A percentile compares a stretch with the other conserved stretches of the same genome.
phyloP scores from a whole-genome alignment of 169 alveolate genomes.

The Eimeria praecox region DNA sequence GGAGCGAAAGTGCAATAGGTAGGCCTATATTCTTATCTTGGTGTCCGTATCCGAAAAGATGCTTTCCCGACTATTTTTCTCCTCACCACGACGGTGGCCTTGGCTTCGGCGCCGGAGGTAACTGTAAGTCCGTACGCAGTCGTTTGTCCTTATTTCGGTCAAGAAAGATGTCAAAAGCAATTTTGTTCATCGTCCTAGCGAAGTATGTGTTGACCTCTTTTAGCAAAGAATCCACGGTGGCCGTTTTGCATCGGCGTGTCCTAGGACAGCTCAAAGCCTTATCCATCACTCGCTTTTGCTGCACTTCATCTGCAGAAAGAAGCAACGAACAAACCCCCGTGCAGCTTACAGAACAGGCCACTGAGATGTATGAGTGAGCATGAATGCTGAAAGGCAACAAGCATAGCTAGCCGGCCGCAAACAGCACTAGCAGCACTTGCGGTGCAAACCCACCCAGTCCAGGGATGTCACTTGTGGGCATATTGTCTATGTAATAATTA shows the following conservation, averaged over 20 bases:
- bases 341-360: neutral
- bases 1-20: too few relatives aligned
- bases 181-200: conserved; percentile 95
- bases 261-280: conserved; percentile 80
- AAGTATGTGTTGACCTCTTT: conserved; percentile 92
- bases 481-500: conserved; percentile 93
- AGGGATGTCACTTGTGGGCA: conserved; percentile 94
- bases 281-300: conserved; percentile 88
- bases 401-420: neutral
- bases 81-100: conserved; percentile 50
- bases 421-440: neutral
- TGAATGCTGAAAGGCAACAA: neutral
- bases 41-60: neutral
- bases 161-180: conserved; percentile 92
- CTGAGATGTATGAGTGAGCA: neutral
- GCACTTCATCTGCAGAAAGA: conserved; percentile 87
- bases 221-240: conserved; percentile 88
- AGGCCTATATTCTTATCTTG: neutral
- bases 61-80: neutral
- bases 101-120: conserved; percentile 87
- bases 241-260: conserved; percentile 80
- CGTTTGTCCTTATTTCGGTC: conserved; percentile 86
- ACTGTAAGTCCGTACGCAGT: conserved; percentile 88
- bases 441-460: conserved; percentile 87
- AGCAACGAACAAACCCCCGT: neutral